Evolutionary conservation across 768 basidiomycete genomes (phyloP).

Genomic region (Hygrocybe coccinea): DNA sequence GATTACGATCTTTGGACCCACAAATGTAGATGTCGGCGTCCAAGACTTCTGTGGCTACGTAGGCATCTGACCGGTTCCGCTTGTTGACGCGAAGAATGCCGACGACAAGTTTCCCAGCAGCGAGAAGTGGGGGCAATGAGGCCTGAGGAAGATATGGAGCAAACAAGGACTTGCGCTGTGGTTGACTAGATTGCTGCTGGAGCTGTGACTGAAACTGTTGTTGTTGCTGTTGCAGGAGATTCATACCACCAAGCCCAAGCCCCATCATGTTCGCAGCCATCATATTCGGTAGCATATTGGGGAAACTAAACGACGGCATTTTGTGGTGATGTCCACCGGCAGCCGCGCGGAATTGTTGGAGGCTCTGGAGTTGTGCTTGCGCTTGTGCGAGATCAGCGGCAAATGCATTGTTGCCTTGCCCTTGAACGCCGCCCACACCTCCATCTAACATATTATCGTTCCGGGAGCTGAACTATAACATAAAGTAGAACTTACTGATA

Average conservation of each 20-base stretch:
- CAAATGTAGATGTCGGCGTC: slow-evolving; percentile 99
- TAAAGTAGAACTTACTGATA: slow-evolving; percentile 56
- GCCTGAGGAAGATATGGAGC: slow-evolving; percentile 98
- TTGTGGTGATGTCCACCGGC: slow-evolving; percentile 93
- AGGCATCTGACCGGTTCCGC: slow-evolving; percentile 96
- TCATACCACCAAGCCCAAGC: slow-evolving; percentile 73
- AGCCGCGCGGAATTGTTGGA: slow-evolving; percentile 95
- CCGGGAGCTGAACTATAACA: slow-evolving; percentile 5
- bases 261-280: slow-evolving; percentile 98
- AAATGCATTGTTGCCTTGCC: slow-evolving; percentile 60
- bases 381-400: slow-evolving; percentile 90
- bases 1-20: slow-evolving; percentile 97
- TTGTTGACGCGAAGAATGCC: slow-evolving; percentile 97
- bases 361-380: slow-evolving; percentile 91
- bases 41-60: slow-evolving; percentile 95
- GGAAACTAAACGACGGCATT: slow-evolving; percentile 97
- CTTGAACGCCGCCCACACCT: slow-evolving; percentile 64
- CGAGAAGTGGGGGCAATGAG: slow-evolving; percentile 90
- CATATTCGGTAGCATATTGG: slow-evolving; percentile 96
- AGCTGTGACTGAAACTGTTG: slow-evolving; percentile 94
- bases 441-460: slow-evolving; percentile 49
- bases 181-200: slow-evolving; percentile 86
- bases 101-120: slow-evolving; percentile 95
- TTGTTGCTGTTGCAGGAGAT: slow-evolving; percentile 87
- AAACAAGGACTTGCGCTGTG: slow-evolving; percentile 96